Evolutionary conservation across 192 early-diverging fungal species (phyloP), one percentile per base, ranked within the genome.

Genomic region (Coemansia sp.): DNA sequence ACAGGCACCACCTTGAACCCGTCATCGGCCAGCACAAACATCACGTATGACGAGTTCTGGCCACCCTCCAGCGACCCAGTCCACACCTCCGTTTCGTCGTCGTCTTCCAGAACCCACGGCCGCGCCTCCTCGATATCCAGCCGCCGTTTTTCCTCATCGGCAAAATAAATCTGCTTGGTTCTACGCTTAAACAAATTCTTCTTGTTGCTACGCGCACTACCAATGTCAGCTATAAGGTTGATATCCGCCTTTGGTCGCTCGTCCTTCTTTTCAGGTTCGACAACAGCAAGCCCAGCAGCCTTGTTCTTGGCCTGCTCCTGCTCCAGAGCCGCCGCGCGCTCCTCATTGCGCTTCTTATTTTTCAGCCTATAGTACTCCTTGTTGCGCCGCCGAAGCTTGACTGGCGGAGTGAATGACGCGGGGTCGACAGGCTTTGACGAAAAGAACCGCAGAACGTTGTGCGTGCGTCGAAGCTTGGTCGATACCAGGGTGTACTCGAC

Each of bases 61-160:
- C 90, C 90, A 51, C 90, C 91, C 70, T 91, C 90, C 28, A 90
- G 74, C 28, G 85, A 79, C 12, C 92, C 91, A 0, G 86, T 89
- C 78, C 86, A 92, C 17, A 76, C 79, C 64, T 91, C 88, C 20
- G 84, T 77, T 36, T 85, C 83, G 57, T 90, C 91, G 65, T 88
- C 90, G 38, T 94, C 92, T 62, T 92, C 91, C 0, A 94, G 73
- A 1, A 94, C 85, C 91, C 91, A 94, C 1, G 90, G 91, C 43
- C 86, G 75, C 14, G 87, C 84, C 79, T 94, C 92, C 73, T 90
- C 88, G 53, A 90, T 90, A 43, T 89, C 88, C 53, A 92, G 66
- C 34, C 89, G 84, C 20, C 91, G 89, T 61, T 85, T 87, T 22
- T 90, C 87, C 69, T 92, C 90, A 65, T 91, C 86, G 35, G 91